Conservation (phyloP, 2,329 filamentous ascomycete species). For the Cercospora sesami region DNA sequence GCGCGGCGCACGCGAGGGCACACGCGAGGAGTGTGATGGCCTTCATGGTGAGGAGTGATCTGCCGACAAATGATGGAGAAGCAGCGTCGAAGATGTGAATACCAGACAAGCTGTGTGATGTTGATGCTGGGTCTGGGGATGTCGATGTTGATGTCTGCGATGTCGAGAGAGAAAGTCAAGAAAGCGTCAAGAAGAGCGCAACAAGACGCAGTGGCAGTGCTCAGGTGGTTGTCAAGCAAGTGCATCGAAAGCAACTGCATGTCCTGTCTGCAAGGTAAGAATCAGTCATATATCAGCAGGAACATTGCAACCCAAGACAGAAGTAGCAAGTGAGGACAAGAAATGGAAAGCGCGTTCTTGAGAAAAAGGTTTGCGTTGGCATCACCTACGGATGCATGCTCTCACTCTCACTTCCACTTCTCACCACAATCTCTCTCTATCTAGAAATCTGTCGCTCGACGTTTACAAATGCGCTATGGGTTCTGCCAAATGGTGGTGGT, state of each 20-base stretch:
- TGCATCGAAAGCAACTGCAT: background rate
- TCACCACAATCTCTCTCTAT: background rate
- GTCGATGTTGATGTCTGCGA: background rate
- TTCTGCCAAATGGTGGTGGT: background rate
- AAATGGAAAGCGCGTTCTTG: background rate
- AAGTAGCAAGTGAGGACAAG: background rate
- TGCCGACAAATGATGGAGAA: background rate
- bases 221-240: background rate
- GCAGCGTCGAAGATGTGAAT: background rate
- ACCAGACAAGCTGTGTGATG: background rate
- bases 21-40: background rate
- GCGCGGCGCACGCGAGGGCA: background rate
- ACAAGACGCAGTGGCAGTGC: background rate
- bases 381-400: background rate
- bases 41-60: background rate
- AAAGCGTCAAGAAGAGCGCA: background rate
- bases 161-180: background rate
- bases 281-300: background rate
- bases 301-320: background rate
- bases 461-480: background rate
- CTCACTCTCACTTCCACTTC: background rate
- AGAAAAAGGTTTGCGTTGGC: background rate
- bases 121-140: background rate
- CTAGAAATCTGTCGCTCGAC: background rate
- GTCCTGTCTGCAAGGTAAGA: background rate